Conservation (phyloP, 768 basidiomycete species). For the Auricularia cornea region DNA sequence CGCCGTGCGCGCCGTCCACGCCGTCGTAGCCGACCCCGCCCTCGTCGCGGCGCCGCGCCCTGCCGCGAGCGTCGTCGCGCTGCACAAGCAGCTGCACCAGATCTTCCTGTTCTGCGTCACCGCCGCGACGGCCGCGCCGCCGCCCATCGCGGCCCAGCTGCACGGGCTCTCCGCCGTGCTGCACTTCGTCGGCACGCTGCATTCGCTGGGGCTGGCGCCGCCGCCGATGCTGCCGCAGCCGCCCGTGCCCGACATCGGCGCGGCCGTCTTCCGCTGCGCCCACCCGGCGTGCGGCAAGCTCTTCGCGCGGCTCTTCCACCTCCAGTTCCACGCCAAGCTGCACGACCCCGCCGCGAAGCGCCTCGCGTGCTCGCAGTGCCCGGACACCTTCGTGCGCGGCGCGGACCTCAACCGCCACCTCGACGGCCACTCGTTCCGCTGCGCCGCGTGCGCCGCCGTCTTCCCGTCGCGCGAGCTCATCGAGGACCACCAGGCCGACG, state of each 20-base stretch:
- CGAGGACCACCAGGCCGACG: not conserved
- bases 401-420: not conserved
- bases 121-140: not conserved
- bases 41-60: not conserved
- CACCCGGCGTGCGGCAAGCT: not conserved
- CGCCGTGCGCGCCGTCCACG: not conserved
- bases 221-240: not conserved
- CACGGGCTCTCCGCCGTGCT: not conserved
- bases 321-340: not conserved
- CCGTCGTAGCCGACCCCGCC: not conserved
- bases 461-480: not conserved
- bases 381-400: not conserved
- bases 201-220: not conserved
- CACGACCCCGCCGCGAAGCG: not conserved
- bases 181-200: not conserved
- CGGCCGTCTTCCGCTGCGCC: not conserved
- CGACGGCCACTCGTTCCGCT: not conserved
- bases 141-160: not conserved
- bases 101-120: not conserved
- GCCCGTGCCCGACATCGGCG: not conserved
- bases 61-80: not conserved
- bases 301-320: not conserved
- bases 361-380: not conserved
- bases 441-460: not conserved
- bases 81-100: not conserved